Evolutionary conservation across 1,284 basidiomycete genomes (phyloP), one percentile per base, ranked within the genome.

Genomic region (Ceratobasidium sp.): DNA sequence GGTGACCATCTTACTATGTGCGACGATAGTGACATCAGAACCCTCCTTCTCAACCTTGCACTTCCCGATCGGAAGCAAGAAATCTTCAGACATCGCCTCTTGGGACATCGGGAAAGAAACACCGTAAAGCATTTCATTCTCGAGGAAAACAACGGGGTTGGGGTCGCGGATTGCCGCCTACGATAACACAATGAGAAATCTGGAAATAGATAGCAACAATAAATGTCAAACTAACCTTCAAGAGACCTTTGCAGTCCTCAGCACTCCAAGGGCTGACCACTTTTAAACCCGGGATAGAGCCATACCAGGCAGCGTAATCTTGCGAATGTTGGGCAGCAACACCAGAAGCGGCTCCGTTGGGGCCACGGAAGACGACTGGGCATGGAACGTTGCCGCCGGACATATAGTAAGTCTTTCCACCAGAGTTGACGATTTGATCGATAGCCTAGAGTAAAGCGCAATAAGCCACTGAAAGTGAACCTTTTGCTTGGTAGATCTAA

Each of bases 351-450:
- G 98, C 98, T 84, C 98, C 98, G 84, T 99, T 99, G 77, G 98
- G 98, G 75, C 98, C 98, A 86, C 98, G 96, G 93, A 99, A 99
- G 75, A 98, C 96, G 79, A 99, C 93, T 36, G 98, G 96, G 87
- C 97, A 99, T 15, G 95, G 94, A 27, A 98, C 95, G 81, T 96
- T 98, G 79, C 98, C 98, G 77, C 97, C 98, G 57, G 97, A 99
- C 98, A 99, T 99, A 90, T 99, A 99, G 86, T 98, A 96, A 14
- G 98, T 99, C 89, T 99, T 99, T 79, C 95, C 98, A 76, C 94
- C 98, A n/a, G 97, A 99, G 90, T 99, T 99, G 85, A 99, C 94
- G 79, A 99, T 99, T 84, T 99, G 98, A 86, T 99, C 98, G 82
- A 99, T 99, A 77, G 97, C 96, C 86, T 90, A 85, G 82, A 80